Evolutionary conservation across 495 filamentous ascomycete species (phyloP).

Genomic region (Terfezia boudieri): DNA sequence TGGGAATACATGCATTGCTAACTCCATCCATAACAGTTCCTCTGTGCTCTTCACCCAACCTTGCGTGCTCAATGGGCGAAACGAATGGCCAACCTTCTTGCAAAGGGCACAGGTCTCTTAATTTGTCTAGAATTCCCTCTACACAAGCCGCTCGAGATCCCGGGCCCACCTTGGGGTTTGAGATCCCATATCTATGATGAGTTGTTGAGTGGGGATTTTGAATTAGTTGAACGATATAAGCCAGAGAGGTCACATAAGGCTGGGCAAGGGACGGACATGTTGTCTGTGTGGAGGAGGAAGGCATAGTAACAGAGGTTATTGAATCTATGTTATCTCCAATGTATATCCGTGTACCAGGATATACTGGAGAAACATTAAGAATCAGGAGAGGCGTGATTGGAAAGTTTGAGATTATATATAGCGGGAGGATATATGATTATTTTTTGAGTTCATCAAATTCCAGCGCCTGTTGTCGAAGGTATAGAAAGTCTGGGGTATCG

Average conservation of each 20-base stretch:
- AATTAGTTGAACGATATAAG: slow-evolving; percentile 39
- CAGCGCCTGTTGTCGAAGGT: no score
- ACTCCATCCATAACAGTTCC: slow-evolving; percentile 33
- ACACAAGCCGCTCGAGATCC: slow-evolving; percentile 35
- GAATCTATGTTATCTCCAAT: no score
- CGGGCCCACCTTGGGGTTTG: slow-evolving; percentile 49
- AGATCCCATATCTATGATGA: slow-evolving; percentile 38
- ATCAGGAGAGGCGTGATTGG: no score
- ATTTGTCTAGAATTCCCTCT: slow-evolving; percentile 69
- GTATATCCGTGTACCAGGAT: no score
- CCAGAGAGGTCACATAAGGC: slow-evolving; percentile 46
- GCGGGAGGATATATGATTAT: not conserved
- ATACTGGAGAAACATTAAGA: no score
- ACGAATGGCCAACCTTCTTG: slow-evolving; percentile 40
- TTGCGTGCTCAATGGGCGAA: slow-evolving; percentile 48
- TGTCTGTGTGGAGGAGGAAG: slow-evolving; percentile 29
- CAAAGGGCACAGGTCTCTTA: slow-evolving; percentile 33
- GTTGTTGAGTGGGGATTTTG: slow-evolving; percentile 27
- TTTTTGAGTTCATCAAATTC: no score
- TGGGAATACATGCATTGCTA: not conserved
- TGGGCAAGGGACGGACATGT: slow-evolving; percentile 38
- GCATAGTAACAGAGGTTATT: no score
- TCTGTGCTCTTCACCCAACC: slow-evolving; percentile 47
- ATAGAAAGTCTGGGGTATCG: no score
- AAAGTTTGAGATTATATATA: no score